phyloP scores from a whole-genome alignment of 2,329 filamentous ascomycete genomes.

The Fonsecaea erecta region DNA sequence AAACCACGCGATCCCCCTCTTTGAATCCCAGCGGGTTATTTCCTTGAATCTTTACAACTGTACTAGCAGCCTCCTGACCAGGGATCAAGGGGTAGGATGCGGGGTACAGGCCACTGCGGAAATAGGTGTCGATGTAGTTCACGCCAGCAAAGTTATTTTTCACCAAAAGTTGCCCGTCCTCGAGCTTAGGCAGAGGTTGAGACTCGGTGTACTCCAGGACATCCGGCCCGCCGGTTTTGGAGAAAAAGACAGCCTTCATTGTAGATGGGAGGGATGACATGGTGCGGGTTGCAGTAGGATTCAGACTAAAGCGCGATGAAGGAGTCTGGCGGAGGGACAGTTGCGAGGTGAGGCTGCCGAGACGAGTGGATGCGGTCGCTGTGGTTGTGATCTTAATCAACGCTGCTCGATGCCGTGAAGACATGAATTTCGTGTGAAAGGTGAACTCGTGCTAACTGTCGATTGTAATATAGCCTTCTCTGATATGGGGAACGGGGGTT shows the following conservation, averaged over 20 bases:
- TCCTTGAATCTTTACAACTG: constrained; percentile 66
- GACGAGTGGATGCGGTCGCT: constrained; percentile 17
- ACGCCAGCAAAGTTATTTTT: constrained; percentile 80
- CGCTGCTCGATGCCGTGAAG: constrained; percentile 12
- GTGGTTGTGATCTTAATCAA: constrained; percentile 5
- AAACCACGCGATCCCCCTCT: constrained; percentile 73
- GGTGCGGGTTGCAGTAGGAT: constrained; percentile 12
- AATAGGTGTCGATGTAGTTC: constrained; percentile 93
- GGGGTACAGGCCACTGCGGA: constrained; percentile 80
- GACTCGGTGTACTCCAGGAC: constrained; percentile 73
- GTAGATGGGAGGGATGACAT: constrained; percentile 45
- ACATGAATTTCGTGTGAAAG: constrained; percentile 10
- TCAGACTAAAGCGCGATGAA: background rate
- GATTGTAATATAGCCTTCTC: constrained; percentile 1
- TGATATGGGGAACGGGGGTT: background rate
- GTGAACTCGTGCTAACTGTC: background rate
- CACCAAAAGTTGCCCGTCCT: constrained; percentile 75
- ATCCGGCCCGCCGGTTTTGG: constrained; percentile 72
- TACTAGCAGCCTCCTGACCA: constrained; percentile 78
- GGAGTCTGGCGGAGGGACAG: constrained; percentile 6
- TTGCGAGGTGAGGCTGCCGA: constrained; percentile 16
- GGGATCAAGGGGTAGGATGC: constrained; percentile 71
- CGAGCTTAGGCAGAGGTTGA: constrained; percentile 69
- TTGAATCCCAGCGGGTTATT: constrained; percentile 59
- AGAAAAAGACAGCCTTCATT: constrained; percentile 75